Evolutionary conservation across 2,329 filamentous ascomycete species (phyloP).

Genomic region (Neurospora sp.): DNA sequence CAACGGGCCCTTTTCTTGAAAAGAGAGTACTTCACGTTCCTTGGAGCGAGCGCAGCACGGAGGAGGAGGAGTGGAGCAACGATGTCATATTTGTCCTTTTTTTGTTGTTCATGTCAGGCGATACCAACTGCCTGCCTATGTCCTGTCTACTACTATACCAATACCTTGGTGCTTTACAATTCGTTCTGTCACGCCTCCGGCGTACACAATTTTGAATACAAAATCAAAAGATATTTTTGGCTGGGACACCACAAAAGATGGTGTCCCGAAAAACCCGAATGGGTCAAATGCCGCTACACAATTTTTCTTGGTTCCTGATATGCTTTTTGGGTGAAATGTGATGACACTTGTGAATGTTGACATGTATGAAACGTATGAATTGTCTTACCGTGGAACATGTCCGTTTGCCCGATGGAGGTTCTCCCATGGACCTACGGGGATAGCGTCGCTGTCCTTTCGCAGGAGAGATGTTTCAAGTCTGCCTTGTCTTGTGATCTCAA

Average conservation of each 20-base stretch:
- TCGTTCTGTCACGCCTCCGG: neutral
- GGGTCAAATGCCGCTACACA: neutral
- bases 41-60: neutral
- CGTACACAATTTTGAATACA: neutral
- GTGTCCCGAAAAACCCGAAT: neutral
- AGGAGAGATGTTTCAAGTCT: neutral
- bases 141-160: neutral
- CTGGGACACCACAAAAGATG: neutral
- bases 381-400: neutral
- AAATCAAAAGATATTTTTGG: neutral
- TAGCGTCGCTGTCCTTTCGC: neutral
- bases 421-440: neutral
- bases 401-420: neutral
- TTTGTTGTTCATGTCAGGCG: neutral
- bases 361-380: neutral
- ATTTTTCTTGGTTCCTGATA: neutral
- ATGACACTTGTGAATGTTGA: neutral
- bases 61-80: neutral
- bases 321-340: neutral
- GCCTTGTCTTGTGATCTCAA: neutral
- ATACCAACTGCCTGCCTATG: neutral
- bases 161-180: neutral
- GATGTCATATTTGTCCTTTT: neutral
- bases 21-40: neutral
- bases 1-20: neutral